A percentile compares a stretch with the other conserved stretches of the same genome.
These are phyloP conservation scores for Kokia cookei DNA, from an alignment of 441 rosid species.

Conservation along the genomic window DNA sequence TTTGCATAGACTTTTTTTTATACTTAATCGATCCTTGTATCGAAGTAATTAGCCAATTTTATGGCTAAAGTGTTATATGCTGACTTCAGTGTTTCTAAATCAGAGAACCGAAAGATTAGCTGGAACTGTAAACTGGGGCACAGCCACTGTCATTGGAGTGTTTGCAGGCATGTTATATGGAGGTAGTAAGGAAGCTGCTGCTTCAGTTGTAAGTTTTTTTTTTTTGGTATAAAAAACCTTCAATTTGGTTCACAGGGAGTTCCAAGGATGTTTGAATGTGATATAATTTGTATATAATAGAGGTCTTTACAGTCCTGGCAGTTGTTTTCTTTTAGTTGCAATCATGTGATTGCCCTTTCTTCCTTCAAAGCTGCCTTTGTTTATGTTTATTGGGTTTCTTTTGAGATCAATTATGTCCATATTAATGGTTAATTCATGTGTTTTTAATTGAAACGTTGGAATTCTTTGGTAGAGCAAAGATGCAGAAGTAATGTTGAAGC, in stretches of 20 bases:
- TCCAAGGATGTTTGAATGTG: background rate
- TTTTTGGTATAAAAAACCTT: background rate
- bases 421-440: background rate
- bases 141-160: conserved; percentile 77
- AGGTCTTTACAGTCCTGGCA: background rate
- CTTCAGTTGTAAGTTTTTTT: conserved; percentile 66
- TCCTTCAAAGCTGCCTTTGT: background rate
- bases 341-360: background rate
- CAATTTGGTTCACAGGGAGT: background rate
- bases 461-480: conserved; percentile 68
- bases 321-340: background rate
- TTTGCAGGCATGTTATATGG: conserved; percentile 89
- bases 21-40: background rate
- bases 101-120: conserved; percentile 50
- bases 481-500: conserved; percentile 89
- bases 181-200: conserved; percentile 92
- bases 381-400: background rate
- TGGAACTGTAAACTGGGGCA: conserved; percentile 81
- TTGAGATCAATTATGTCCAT: background rate
- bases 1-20: background rate
- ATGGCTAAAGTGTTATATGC: background rate
- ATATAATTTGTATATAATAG: background rate
- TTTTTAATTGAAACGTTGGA: background rate
- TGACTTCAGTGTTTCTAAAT: conserved; percentile 8
- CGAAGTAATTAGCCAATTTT: background rate